Conservation (phyloP, 73 alveolate species). For the Tetrahymena borealis region DNA sequence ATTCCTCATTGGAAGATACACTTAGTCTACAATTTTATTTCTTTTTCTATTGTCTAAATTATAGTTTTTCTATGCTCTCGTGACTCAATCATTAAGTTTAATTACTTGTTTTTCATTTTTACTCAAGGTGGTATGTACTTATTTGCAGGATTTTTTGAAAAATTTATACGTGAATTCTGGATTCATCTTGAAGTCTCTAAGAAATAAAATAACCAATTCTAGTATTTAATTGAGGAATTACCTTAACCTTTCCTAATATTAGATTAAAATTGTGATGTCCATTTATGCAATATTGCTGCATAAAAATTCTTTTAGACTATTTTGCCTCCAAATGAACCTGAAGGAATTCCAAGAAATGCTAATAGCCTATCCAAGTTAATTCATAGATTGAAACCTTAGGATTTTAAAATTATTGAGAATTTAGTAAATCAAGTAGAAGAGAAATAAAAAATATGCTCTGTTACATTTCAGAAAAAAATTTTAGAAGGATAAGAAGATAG, state of each 20-base stretch:
- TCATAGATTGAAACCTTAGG: not conserved
- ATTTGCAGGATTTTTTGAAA: not conserved
- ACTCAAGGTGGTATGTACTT: not conserved
- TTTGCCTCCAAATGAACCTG: not conserved
- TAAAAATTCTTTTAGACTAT: not conserved
- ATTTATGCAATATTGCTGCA: not conserved
- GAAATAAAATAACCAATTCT: not conserved
- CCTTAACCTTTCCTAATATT: not conserved
- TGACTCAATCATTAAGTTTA: not conserved
- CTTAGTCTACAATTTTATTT: not conserved
- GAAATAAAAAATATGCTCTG: not conserved
- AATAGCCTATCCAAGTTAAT: not conserved
- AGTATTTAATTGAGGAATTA: not conserved
- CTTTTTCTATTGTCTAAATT: not conserved
- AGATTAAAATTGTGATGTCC: not conserved
- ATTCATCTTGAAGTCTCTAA: not conserved
- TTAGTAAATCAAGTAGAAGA: not conserved
- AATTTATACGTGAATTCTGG: not conserved
- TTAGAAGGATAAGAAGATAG: not conserved
- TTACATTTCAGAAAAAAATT: not conserved
- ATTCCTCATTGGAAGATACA: not conserved
- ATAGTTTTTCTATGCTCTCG: not conserved
- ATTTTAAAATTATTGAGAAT: not conserved
- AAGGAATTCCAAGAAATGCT: not conserved
- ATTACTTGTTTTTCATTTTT: not conserved